Evolutionary conservation across 2,329 filamentous ascomycete genomes (phyloP).

Genomic region (Aspergillus caelatus): DNA sequence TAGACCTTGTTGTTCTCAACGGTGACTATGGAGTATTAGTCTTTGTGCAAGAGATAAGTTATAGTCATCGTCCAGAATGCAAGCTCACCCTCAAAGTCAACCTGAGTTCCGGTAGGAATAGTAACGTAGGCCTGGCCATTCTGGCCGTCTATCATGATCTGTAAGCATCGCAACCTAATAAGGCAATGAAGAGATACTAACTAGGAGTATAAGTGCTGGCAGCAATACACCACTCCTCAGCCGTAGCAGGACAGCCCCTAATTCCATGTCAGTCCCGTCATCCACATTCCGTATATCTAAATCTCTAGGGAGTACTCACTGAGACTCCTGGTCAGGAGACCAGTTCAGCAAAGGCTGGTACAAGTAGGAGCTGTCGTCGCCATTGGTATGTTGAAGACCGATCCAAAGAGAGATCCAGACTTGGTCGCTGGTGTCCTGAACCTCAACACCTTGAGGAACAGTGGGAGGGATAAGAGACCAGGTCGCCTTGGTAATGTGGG

Average conservation of each 20-base stretch:
- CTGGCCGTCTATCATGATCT: conserved; percentile 12
- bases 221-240: conserved; percentile 22
- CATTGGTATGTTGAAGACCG: conserved; percentile 16
- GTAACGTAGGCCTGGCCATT: conserved; percentile 20
- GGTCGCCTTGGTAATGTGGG: conserved; percentile 23
- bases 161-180: neutral
- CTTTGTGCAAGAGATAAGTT: neutral
- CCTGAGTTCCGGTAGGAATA: conserved; percentile 13
- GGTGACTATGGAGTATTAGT: conserved; percentile 5
- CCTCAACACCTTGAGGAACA: conserved; percentile 12
- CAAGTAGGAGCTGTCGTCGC: conserved; percentile 12
- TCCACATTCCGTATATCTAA: neutral
- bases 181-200: neutral
- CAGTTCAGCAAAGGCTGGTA: conserved; percentile 24
- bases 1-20: conserved; percentile 18
- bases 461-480: conserved; percentile 20
- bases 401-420: conserved; percentile 25
- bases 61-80: too few relatives aligned
- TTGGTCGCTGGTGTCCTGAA: conserved; percentile 11
- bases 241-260: conserved; percentile 19
- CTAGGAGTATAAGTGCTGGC: conserved; percentile 23
- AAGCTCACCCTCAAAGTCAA: conserved; percentile 22
- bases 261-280: neutral
- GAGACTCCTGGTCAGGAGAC: conserved; percentile 22
- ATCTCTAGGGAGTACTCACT: conserved; percentile 8